These are phyloP conservation scores for Nicotiana paniculata DNA, from an alignment of 257 asterid species.

Conservation along the genomic window DNA sequence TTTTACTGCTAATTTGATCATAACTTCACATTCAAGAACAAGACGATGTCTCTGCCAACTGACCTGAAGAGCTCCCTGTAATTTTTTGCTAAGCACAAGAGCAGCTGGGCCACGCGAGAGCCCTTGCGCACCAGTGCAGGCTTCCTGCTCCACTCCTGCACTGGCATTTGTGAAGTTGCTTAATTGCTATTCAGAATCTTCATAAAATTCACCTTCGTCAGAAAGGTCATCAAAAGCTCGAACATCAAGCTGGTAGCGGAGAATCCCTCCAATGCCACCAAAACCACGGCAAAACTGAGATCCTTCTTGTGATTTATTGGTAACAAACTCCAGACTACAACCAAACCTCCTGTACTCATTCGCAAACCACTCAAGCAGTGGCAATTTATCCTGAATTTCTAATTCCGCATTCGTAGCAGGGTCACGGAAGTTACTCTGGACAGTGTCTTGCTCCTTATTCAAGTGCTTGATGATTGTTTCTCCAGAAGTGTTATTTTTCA, in stretches of 20 bases:
- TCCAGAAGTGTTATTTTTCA: conserved; percentile 20
- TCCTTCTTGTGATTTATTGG: conserved; percentile 38
- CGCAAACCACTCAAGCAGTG: conserved; percentile 32
- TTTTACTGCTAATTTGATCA: not conserved
- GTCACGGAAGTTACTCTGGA: conserved; percentile 34
- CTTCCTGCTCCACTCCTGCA: conserved; percentile 30
- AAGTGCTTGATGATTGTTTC: conserved; percentile 26
- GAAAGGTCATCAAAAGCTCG: conserved; percentile 33
- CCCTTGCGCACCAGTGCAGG: conserved; percentile 34
- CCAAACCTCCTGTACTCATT: conserved; percentile 28
- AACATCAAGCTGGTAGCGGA: conserved; percentile 34
- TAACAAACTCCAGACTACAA: conserved; percentile 31
- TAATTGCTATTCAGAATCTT: conserved; percentile 37
- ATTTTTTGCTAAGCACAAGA: not conserved
- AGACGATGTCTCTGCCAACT: not conserved
- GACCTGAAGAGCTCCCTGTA: conserved; percentile 1
- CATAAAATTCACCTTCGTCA: conserved; percentile 27
- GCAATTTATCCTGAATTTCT: conserved; percentile 28
- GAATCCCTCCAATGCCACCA: conserved; percentile 39
- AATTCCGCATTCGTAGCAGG: conserved; percentile 28
- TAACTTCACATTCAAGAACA: not conserved
- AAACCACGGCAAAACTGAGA: conserved; percentile 40
- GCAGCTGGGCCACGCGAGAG: conserved; percentile 17
- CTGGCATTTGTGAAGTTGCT: conserved; percentile 19
- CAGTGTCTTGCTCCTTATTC: conserved; percentile 33